Evolutionary conservation across 306 rosid species (phyloP), one percentile per base, ranked within the genome.

Genomic region (Sophora flavescens): DNA sequence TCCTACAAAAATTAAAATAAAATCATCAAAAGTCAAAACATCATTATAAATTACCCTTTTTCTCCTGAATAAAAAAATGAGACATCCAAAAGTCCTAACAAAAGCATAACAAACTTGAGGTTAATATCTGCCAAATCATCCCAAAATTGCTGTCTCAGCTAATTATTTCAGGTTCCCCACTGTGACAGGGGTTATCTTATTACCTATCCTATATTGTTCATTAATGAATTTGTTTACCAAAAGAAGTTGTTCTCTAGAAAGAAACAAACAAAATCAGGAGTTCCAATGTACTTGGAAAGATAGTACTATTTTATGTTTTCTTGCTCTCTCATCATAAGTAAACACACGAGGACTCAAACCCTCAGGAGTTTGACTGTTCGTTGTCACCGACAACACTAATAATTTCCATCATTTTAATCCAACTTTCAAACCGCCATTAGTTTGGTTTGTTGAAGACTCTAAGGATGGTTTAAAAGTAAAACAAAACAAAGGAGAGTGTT

Each of bases 121-220:
- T 51, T 13, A 33, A 70, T 51, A 38, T 35, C 59, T 11, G 38
- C 1, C 6, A 32, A 33, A 70, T 33, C 32, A 59, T 33, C 56
- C 59, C 33, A 60, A 45, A 4, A 35, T 15, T 70, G 28, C 13
- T 72, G 41, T 44, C 28, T 30, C 60, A 33, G 45, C 6, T 32
- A n/a, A 15, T 53, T n/a, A 22, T 57, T 57, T 26, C 9, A 14
- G 28, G 66, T 6, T 38, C 47, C 47, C 50, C 63, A 70, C 51
- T 15, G 33, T 69, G 48, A 8, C 74, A 68, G 60, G 32, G 60
- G 12, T 32, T 68, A 30, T 68, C 60, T 48, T 48, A 48, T 68
- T n/a, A 35, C 33, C 14, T 57, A 57, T 47, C 15, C 14, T 57
- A 26, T 57, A 28, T 6, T 8, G 63, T 28, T 26, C 8, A 26